Evolutionary conservation across 495 filamentous ascomycete species (phyloP), one percentile per base, ranked within the genome.

Genomic region (Xylaria cubensis): DNA sequence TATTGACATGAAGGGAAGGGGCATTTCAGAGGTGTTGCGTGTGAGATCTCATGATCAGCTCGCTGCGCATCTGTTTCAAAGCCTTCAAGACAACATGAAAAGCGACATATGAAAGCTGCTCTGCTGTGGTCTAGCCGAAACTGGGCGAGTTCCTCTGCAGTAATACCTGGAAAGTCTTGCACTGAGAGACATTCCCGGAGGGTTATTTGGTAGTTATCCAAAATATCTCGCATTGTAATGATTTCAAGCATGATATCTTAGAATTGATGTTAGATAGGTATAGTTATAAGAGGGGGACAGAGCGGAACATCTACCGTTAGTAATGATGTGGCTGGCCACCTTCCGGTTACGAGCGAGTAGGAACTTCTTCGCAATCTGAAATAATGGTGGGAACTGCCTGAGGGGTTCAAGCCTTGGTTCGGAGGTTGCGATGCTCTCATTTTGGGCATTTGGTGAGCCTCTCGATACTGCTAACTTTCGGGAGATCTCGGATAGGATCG

Each of bases 21-120:
- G 42, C 63, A 65, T 4, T 65, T 65, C 42, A 65, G 63, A 0
- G 42, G 63, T 34, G 42, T 13, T 65, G 63, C 26, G 5, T 65
- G 63, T 21, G 26, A 65, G 12, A 50, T 12, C 36, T 65, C 63
- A 12, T 65, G 63, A 32, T 65, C 36, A 34, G n/a, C 26, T 65
- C 63, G 41, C 42, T 48, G 26, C 17, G 19, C 15, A n/a, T 48
- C 26, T 1, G 41, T 32, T 50, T 65, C 63, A 34, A 65, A 65
- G 24, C 42, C 42, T 34, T 65, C 42, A 32, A 26, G 19, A 34
- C 63, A 65, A 3, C 17, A 48, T 50, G 26, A 32, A 34, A 78
- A 56, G 36, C 78, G 75, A 29, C 78, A 80, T 15, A 74, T 75
- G 21, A 55, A 80, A 15, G 71, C 77, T 19, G 67, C 71, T 12